Conservation (phyloP, 306 rosid genomes). For the Trifolium repens region DNA sequence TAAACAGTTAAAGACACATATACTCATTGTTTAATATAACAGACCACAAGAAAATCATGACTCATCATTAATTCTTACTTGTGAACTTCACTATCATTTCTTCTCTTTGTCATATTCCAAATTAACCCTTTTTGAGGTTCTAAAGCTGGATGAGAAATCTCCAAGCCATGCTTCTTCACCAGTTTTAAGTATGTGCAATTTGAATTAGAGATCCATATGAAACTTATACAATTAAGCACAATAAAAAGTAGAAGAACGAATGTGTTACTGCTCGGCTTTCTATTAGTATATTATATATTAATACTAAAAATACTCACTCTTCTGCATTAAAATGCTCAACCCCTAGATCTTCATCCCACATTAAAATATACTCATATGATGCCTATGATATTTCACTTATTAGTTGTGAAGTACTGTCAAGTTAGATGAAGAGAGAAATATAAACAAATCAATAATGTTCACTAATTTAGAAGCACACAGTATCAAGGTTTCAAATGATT, state of each 20-base stretch:
- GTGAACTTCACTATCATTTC: constrained; percentile 85
- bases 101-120: constrained; percentile 97
- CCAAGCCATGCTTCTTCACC: constrained; percentile 89
- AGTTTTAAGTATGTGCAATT: constrained; percentile 70
- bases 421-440: too few species aligned
- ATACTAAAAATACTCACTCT: constrained; percentile 59
- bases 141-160: constrained; percentile 97
- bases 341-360: constrained; percentile 96
- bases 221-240: neutral
- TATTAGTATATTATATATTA: too few species aligned
- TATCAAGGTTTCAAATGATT: too few species aligned
- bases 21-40: constrained; percentile 21
- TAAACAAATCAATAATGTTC: too few species aligned
- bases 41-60: constrained; percentile 11
- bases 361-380: constrained; percentile 82
- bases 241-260: neutral
- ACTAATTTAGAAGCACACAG: too few species aligned
- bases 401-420: too few species aligned
- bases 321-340: constrained; percentile 87
- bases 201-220: neutral
- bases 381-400: constrained; percentile 35
- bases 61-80: constrained; percentile 60
- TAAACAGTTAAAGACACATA: neutral
- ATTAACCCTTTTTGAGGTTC: constrained; percentile 71
- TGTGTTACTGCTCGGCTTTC: too few species aligned